Evolutionary conservation across 106 monocot genomes (phyloP), one percentile per base, ranked within the genome.

Genomic region (Acorus calamus): DNA sequence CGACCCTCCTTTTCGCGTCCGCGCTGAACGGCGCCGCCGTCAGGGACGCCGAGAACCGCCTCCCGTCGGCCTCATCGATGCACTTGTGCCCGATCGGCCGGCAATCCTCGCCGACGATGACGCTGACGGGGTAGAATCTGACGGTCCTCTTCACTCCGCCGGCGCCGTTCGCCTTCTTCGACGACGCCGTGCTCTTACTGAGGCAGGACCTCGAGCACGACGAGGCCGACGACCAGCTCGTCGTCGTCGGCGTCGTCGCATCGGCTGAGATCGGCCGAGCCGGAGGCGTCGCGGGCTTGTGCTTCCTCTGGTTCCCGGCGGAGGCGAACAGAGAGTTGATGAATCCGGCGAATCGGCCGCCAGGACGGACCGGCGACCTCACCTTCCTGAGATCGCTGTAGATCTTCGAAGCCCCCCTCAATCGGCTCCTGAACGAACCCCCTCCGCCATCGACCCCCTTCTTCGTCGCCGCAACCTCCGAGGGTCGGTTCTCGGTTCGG

Each of bases 331-430:
- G 61, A 0, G 77, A 66, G 70, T 76, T 80, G 61, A 93, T 47
- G 61, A 92, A 78, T 61, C 68, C 50, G 50, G 82, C 74, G n/a
- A 93, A 75, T 42, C 83, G 73, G 44, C 73, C 82, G 12, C 84
- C 87, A 3, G 92, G 92, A 3, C 88, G 88, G 0, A 79, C 66
- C 66, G 92, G 92, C 9, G 73, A 42, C 66, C 74, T 69, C 11
- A 76, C 63, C 55, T 80, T 77, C 55, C 70, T 73, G 50, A 80
- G 70, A 60, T 90, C 89, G 10, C 43, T 44, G 71, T 71, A 71
- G 44, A 63, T 8, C 62, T 56, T 71, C 7, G 54, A 71, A 2
- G 71, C 44, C 28, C 28, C 28, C 28, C 71, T 63, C 56, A 79
- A 52, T 4, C 67, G 63, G 69, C 66, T 78, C 6, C 70, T 54